Base-by-base conservation (phyloP, 441 rosid genomes). In the Jatropha multifida region DNA sequence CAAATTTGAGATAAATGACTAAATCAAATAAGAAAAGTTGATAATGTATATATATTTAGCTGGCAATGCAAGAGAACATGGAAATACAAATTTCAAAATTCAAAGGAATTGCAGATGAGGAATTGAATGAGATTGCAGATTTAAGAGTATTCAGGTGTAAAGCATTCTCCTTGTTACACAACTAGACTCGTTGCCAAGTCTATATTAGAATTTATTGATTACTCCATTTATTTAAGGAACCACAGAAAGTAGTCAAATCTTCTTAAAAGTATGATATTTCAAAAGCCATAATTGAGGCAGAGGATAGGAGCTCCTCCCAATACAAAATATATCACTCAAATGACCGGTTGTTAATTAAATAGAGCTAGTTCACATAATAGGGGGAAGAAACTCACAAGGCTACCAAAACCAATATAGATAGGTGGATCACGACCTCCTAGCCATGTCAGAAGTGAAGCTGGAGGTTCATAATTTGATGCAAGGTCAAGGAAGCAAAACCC, bases 401-500 rank as follows among this genome's bases (percentile, higher is more conserved):
- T 96, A 77, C 98, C 99, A 72, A 96, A 96, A 73, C 99, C 98
- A 84, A 96, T 87, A 78, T 96, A 96, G 61, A 96, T 90, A 74
- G 99, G 99, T 85, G 90, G 77, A 80, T 65, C 76, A 20, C 95
- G 98, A 84, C 89, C 92, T 75, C 84, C 84, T 77, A 96, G 92
- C 99, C 99, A 94, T 81, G 88, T 76, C 74, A 90, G 84, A 69
- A 96, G 96, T 55, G 85, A 82, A 75, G 85, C 89, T 7, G 99
- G 98, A 87, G 99, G 98, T 81, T 88, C 96, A 88, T 90, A 96
- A 77, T 94, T 94, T 73, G 97, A 88, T 67, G 98, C 98, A 59
- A 96, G 99, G 89, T 96, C 96, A 79, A 96, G 98, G 82, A 92
- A 96, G 88, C 95, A 96, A 86, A 94, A 96, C 44, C 99, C 99